phyloP scores from a whole-genome alignment of 108 stramenopile genomes.

The Hondaea fermentalgiana region DNA sequence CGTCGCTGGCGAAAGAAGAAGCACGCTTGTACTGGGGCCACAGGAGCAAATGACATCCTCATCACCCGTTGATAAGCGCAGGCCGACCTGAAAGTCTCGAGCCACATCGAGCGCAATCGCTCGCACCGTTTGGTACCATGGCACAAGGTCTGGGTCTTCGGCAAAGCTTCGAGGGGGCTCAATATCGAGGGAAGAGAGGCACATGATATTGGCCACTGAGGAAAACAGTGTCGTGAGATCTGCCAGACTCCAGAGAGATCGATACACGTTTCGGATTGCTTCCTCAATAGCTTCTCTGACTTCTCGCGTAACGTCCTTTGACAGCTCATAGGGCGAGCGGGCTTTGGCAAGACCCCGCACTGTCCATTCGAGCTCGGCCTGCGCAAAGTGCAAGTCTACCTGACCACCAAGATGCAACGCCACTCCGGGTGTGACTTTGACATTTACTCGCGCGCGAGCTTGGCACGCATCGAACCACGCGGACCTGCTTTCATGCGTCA shows the following conservation, averaged over 20 bases:
- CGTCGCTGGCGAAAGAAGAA: neutral
- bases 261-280: neutral
- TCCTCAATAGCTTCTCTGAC: neutral
- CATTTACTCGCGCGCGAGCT: neutral
- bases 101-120: neutral
- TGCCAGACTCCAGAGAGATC: neutral
- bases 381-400: neutral
- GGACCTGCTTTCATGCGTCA: neutral
- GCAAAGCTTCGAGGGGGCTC: neutral
- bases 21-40: neutral
- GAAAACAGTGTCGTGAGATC: neutral
- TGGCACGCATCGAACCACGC: neutral
- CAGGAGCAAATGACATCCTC: neutral
- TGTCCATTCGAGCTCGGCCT: neutral
- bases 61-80: neutral
- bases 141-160: neutral
- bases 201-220: neutral
- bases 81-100: neutral
- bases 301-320: neutral
- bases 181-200: neutral
- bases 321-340: neutral
- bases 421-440: neutral
- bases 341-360: neutral
- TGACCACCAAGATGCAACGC: neutral
- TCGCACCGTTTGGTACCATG: neutral